Base-by-base conservation (phyloP, 1,284 basidiomycete species). In the Exobasidium cylindrosporum region DNA sequence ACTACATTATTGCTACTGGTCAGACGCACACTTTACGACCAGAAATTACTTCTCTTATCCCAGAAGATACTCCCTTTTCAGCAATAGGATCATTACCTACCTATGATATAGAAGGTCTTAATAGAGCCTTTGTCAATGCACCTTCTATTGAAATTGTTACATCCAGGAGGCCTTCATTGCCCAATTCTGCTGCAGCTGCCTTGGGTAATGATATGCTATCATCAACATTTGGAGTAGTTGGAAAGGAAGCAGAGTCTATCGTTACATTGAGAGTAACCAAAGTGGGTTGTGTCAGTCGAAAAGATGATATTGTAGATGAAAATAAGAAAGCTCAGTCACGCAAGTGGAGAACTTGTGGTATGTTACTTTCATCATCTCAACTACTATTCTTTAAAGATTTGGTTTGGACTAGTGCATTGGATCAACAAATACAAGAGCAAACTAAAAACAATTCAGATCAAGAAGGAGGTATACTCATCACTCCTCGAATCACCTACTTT, bases 381-480 rank as follows among this genome's bases (percentile, higher is more conserved):
- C 83, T 98, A 7, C 84, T 97, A 50, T 89, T 97, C 78, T 94
- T 94, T 82, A 91, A 91, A 65, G 93, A 97, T 80, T 81, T 87
- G 0, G 82, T 86, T 6, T 89, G 87, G 87, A 87, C 87, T 4
- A 64, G 62, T 21, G 74, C 74, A 11, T 79, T 92, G 26, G 82
- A 85, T 57, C 83, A 85, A 49, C 85, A 87, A 75, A 82, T 83
- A 23, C 80, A 83, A 21, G 73, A 72, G 58, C 77, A 63, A 65
- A 68, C 64, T 1, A 64, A 68, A 28, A 66, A 65, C 2, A 26
- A 55, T n/a, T 21, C 32, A n/a, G 17, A 55, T 5, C n/a, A 55
- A 35, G 60, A 62, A 23, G 46, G 56, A 4, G 46, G 49, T 26
- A 81, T 82, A 53, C 73, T 82, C 17, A 69, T 84, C 2, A 78